Base-by-base conservation (phyloP, 2,329 filamentous ascomycete genomes). In the Cercospora citrullina region DNA sequence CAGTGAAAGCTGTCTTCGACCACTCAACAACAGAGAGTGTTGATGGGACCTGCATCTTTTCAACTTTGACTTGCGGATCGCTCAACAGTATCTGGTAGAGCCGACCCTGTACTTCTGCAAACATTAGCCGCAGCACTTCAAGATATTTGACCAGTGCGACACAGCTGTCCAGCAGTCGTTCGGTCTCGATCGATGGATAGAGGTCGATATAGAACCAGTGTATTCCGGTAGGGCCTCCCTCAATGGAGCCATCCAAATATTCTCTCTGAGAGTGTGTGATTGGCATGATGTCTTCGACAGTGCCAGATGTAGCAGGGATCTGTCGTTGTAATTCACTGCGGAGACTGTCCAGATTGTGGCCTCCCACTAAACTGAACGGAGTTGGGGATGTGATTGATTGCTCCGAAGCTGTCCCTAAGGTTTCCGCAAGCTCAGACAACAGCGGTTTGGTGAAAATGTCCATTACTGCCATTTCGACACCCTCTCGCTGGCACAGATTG, bases 391-490 rank as follows among this genome's bases (percentile, higher is more conserved):
- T 39, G 4, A 5, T 26, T 5, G 31, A 33, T 33, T 26, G 18
- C 31, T 60, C 58, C 23, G 33, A 26, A 23, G 18, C n/a, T 2
- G 21, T 42, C 4, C 3, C 23, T 1, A 60, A 23, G 21, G 31
- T 33, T 3, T 36, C 58, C 12, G 58, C 58, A n/a, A 60, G 58
- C 33, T 60, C 31, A 26, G 12, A 60, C 21, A 60, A 23, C 8
- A 65, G 51, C 16, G 69, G 67, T 0, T 55, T 45, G 31, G 63
- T 58, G 73, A 84, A 84, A 23, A 82, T 79, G 59, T 81, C 79
- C 5, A 78, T 77, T 4, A 60, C 58, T 23, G 30, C 26, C 18
- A 60, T 39, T 18, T 60, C 58, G 33, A 60, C 8, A 5, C 58
- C 58, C 5, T 60, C 31, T 36, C 58, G 33, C n/a, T 60, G 58